Evolutionary conservation across 2,329 filamentous ascomycete genomes (phyloP).

Genomic region (Byssochlamys sp.): DNA sequence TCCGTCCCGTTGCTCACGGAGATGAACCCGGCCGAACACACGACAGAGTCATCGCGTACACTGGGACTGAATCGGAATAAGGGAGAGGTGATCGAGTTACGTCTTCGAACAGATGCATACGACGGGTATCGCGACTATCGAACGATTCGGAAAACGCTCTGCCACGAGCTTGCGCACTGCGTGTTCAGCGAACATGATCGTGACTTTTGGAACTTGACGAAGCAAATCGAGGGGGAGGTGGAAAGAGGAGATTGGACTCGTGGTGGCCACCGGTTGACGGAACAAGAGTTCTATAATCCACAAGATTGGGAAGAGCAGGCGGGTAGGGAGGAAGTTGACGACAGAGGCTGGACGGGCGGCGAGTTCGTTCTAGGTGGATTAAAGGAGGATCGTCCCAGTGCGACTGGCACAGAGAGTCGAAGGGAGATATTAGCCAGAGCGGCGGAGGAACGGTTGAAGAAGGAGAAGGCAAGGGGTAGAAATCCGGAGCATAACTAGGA

Average conservation of each 20-base stretch:
- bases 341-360: constrained; percentile 69
- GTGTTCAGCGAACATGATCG: constrained; percentile 75
- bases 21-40: constrained; percentile 84
- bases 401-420: constrained; percentile 48
- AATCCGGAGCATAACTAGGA: background rate
- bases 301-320: constrained; percentile 44
- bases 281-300: constrained; percentile 50
- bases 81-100: constrained; percentile 82
- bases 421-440: constrained; percentile 67
- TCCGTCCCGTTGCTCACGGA: constrained; percentile 79
- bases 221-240: constrained; percentile 79
- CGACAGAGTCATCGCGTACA: constrained; percentile 69
- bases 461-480: constrained; percentile 16
- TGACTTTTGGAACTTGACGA: constrained; percentile 81
- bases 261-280: constrained; percentile 55
- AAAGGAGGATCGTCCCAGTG: constrained; percentile 26
- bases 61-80: constrained; percentile 78
- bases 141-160: constrained; percentile 81
- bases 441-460: constrained; percentile 42
- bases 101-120: constrained; percentile 83
- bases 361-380: constrained; percentile 61
- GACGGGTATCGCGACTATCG: constrained; percentile 91
- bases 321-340: constrained; percentile 51
- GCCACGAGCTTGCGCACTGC: constrained; percentile 91
- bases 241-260: constrained; percentile 67